Conservation (phyloP, 345 rosid species). For the Ailanthus altissimus region DNA sequence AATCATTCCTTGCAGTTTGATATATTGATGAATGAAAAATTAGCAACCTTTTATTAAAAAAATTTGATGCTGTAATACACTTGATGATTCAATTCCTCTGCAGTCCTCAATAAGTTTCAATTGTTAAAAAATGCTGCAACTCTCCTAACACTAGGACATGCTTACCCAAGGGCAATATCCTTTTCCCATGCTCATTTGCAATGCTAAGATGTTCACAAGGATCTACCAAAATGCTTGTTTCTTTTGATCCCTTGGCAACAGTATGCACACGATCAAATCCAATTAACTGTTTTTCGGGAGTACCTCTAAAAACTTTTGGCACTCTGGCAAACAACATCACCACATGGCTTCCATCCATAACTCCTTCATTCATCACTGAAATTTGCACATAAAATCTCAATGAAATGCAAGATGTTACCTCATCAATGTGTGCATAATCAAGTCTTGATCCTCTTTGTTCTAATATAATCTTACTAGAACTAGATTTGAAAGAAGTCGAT, state of each 20-base stretch:
- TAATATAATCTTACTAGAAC: slow-evolving; percentile 39
- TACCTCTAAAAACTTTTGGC: slow-evolving; percentile 46
- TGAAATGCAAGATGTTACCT: slow-evolving; percentile 50
- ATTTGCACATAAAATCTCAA: slow-evolving; percentile 50
- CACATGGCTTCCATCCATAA: slow-evolving; percentile 73
- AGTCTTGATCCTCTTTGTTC: slow-evolving; percentile 34
- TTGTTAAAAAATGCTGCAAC: slow-evolving; percentile 47
- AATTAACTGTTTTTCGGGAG: slow-evolving; percentile 67
- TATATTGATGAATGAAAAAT: not conserved
- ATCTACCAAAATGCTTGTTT: slow-evolving; percentile 57
- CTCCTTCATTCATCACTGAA: slow-evolving; percentile 58
- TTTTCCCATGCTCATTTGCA: slow-evolving; percentile 59
- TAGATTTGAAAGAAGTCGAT: slow-evolving; percentile 25
- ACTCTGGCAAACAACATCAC: slow-evolving; percentile 62
- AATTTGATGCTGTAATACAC: not conserved
- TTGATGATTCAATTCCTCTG: not conserved
- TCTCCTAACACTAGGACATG: slow-evolving; percentile 65
- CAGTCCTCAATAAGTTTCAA: slow-evolving; percentile 38
- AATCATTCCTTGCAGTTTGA: no score
- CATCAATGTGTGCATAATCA: slow-evolving; percentile 33
- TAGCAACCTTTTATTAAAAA: not conserved
- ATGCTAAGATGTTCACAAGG: slow-evolving; percentile 74
- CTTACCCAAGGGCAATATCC: slow-evolving; percentile 56
- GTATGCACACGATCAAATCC: slow-evolving; percentile 79
- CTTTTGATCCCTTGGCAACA: slow-evolving; percentile 32